These are phyloP conservation scores for Cerrena zonata DNA, from an alignment of 1,284 basidiomycete species.

Conservation along the genomic window DNA sequence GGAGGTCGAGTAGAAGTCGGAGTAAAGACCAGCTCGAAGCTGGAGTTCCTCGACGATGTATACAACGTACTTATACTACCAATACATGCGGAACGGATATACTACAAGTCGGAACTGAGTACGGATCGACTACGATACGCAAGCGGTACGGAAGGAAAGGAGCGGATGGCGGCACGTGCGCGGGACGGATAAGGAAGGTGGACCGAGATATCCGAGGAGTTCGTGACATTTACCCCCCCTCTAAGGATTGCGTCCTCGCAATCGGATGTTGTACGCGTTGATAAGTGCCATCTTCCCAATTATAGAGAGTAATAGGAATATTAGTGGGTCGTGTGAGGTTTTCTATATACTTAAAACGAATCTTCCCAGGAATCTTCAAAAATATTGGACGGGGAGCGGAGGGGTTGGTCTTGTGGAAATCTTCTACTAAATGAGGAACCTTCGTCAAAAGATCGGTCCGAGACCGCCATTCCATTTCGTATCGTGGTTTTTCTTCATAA, in stretches of 20 bases:
- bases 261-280: not conserved
- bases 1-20: not conserved
- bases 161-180: not conserved
- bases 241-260: conserved; percentile 15
- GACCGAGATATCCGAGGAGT: not conserved
- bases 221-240: conserved; percentile 4
- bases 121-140: not conserved
- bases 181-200: not conserved
- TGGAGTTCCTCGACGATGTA: not conserved
- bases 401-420: conserved; percentile 1
- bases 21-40: not conserved
- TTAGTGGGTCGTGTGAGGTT: not conserved
- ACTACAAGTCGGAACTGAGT: not conserved
- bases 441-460: not conserved
- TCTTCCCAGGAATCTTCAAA: not conserved
- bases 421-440: not conserved
- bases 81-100: not conserved
- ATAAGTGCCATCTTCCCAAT: not conserved
- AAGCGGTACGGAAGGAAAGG: not conserved
- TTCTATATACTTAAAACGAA: not conserved
- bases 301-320: not conserved
- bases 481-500: not conserved
- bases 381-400: not conserved
- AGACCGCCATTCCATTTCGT: not conserved
- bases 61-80: not conserved